Evolutionary conservation across 345 rosid species (phyloP).

Genomic region (Eucalyptus melliodora): DNA sequence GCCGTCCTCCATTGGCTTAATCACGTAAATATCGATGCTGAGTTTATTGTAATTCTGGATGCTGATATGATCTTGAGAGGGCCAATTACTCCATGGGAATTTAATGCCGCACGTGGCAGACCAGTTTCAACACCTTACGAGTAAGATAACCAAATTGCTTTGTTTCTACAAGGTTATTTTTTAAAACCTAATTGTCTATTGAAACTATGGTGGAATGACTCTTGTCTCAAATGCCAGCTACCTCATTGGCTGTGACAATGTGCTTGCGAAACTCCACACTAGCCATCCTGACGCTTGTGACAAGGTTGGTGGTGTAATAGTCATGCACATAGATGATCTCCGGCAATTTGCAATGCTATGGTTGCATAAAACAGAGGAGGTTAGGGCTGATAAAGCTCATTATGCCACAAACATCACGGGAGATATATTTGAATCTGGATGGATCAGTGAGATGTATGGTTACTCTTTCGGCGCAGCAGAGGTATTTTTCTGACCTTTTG

Average conservation of each 20-base stretch:
- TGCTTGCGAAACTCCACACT: constrained; percentile 87
- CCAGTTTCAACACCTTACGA: constrained; percentile 99
- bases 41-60: constrained; percentile 88
- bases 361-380: constrained; percentile 97
- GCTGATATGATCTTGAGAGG: constrained; percentile 97
- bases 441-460: constrained; percentile 99
- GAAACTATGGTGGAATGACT: background rate
- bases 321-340: constrained; percentile 97
- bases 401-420: constrained; percentile 84
- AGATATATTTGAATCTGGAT: constrained; percentile 81
- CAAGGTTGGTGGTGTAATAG: constrained; percentile 95
- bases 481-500: constrained; percentile 22
- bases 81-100: constrained; percentile 98
- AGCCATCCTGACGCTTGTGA: constrained; percentile 89
- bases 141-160: constrained; percentile 27
- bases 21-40: constrained; percentile 79
- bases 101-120: constrained; percentile 75
- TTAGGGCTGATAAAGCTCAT: constrained; percentile 92
- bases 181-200: background rate
- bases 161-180: background rate
- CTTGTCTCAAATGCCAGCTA: constrained; percentile 23
- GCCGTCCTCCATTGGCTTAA: constrained; percentile 98
- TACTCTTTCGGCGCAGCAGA: constrained; percentile 99
- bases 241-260: constrained; percentile 93
- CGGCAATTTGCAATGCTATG: constrained; percentile 77